Evolutionary conservation across 2,329 filamentous ascomycete genomes (phyloP).

Genomic region (Fusarium sp.): DNA sequence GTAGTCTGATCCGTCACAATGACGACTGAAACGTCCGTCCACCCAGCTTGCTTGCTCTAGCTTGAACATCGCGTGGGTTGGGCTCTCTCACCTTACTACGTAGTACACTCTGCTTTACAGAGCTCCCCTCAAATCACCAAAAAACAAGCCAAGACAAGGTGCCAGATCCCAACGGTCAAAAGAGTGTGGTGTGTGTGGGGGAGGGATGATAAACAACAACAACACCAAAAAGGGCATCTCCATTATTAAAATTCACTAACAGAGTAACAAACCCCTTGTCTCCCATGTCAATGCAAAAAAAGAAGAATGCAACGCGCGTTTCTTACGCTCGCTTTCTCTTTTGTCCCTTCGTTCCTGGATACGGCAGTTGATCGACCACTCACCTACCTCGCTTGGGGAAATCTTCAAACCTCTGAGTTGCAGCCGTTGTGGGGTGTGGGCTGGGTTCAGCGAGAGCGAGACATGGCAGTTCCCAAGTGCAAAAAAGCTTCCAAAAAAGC

Average conservation of each 20-base stretch:
- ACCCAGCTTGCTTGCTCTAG: not conserved
- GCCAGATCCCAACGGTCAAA: slow-evolving; percentile 24
- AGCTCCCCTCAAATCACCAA: slow-evolving; percentile 19
- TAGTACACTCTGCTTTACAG: not conserved
- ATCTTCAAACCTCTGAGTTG: slow-evolving; percentile 27
- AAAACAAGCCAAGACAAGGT: slow-evolving; percentile 14
- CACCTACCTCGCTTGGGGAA: slow-evolving; percentile 14
- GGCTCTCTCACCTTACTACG: too few species aligned
- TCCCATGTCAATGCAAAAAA: not conserved
- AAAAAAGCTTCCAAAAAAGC: not conserved
- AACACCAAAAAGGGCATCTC: not conserved
- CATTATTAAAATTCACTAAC: not conserved
- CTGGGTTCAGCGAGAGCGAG: not conserved
- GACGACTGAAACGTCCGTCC: not conserved
- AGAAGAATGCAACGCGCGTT: not conserved
- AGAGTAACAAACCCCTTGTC: not conserved
- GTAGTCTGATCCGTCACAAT: slow-evolving; percentile 3
- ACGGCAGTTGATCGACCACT: slow-evolving; percentile 26
- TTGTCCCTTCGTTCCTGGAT: slow-evolving; percentile 13
- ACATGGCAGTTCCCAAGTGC: not conserved
- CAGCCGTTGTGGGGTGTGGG: slow-evolving; percentile 29
- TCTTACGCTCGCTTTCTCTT: not conserved
- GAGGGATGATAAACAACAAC: not conserved
- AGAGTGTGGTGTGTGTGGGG: slow-evolving; percentile 13
- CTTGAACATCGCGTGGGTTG: not conserved